Conservation (phyloP, 139 green algal species). For the Coelastrella sp. region DNA sequence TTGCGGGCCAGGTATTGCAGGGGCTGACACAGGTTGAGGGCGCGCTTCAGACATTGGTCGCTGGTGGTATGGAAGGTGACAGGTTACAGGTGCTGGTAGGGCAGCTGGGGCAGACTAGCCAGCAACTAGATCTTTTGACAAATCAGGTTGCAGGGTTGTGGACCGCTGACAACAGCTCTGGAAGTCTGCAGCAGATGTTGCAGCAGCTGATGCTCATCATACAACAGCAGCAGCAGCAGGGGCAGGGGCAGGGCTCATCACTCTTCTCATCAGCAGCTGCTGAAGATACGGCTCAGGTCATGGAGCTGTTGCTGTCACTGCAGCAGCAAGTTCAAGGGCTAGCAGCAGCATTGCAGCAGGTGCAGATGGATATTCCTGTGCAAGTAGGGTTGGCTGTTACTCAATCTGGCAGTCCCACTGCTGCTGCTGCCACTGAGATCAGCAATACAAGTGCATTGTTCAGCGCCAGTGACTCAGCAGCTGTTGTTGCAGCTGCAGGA, state of each 20-base stretch:
- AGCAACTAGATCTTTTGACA: background rate
- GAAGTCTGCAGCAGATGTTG: slow-evolving; percentile 9
- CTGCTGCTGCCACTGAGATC: background rate
- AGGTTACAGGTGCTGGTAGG: background rate
- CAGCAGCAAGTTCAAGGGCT: slow-evolving; percentile 11
- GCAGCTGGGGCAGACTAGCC: background rate
- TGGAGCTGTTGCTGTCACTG: background rate
- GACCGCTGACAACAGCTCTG: background rate
- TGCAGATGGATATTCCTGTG: slow-evolving; percentile 25
- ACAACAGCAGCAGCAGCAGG: background rate
- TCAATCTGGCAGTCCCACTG: background rate
- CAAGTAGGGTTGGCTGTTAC: slow-evolving; percentile 3
- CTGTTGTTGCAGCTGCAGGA: background rate
- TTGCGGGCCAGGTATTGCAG: background rate
- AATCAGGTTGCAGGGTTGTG: background rate
- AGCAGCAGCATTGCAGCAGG: slow-evolving; percentile 21
- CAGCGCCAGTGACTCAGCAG: background rate
- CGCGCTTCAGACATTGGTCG: background rate
- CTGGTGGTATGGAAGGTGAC: background rate
- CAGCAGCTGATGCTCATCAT: background rate
- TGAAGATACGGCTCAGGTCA: background rate
- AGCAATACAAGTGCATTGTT: background rate
- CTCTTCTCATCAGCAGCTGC: slow-evolving; percentile 3
- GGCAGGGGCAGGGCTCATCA: background rate
- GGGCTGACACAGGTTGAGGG: background rate